phyloP scores from a whole-genome alignment of 2,329 filamentous ascomycete genomes.

The Fusarium armeniacum region DNA sequence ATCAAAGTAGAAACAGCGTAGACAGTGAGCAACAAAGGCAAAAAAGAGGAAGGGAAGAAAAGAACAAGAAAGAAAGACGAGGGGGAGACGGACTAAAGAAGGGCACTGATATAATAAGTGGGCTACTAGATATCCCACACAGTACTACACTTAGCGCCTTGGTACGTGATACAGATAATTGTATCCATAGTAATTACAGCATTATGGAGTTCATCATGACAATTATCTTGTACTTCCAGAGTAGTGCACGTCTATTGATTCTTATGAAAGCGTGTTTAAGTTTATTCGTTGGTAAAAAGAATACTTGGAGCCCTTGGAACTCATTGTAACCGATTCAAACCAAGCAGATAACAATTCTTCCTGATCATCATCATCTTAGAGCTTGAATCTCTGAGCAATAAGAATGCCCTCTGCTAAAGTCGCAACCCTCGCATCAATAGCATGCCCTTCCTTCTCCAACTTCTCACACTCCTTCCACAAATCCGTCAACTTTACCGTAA shows the following conservation, averaged over 20 bases:
- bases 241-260: too few species aligned
- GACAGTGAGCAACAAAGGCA: too few species aligned
- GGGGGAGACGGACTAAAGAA: not conserved
- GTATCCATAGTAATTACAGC: not conserved
- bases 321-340: not conserved
- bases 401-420: slow-evolving; percentile 85
- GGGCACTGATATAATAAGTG: not conserved
- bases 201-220: not conserved
- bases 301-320: not conserved
- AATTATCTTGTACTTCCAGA: not conserved
- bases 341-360: too few species aligned
- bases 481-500: slow-evolving; percentile 73
- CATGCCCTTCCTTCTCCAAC: slow-evolving; percentile 78
- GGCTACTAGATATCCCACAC: too few species aligned
- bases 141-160: not conserved
- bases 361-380: slow-evolving; percentile 47
- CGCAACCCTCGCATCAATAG: slow-evolving; percentile 83
- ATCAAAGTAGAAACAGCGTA: too few species aligned
- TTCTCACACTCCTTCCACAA: slow-evolving; percentile 76
- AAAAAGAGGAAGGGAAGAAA: not conserved
- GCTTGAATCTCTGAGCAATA: slow-evolving; percentile 71
- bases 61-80: not conserved
- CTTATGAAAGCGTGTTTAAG: too few species aligned
- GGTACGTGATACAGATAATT: too few species aligned
- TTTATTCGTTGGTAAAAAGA: not conserved